phyloP scores from a whole-genome alignment of 1,284 basidiomycete species.

The Microbotryum saponariae region DNA sequence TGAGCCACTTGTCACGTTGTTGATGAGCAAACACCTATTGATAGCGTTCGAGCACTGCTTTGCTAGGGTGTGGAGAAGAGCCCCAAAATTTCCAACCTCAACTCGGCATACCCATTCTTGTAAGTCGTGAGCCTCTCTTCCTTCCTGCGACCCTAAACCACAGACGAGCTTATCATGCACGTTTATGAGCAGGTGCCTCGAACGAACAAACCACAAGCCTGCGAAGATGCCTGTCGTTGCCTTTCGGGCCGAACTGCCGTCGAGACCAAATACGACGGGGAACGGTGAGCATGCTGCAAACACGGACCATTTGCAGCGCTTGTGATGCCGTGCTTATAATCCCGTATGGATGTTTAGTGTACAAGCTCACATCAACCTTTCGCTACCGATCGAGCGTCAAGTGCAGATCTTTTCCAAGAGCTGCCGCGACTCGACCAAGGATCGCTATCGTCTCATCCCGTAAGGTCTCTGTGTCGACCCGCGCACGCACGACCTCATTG shows the following conservation, averaged over 20 bases:
- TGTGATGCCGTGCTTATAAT: neutral
- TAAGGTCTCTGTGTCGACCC: conserved; percentile 38
- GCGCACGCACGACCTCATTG: too few relatives aligned
- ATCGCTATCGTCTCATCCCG: conserved; percentile 61
- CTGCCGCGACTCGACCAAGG: conserved; percentile 65
- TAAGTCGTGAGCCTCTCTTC: too few relatives aligned
- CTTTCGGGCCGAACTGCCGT: conserved; percentile 56
- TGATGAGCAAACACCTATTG: too few relatives aligned
- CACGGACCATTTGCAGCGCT: too few relatives aligned
- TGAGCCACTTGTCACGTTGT: conserved; percentile 15
- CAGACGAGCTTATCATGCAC: too few relatives aligned
- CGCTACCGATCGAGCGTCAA: conserved; percentile 41
- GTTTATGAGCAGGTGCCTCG: too few relatives aligned
- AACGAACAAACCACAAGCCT: conserved; percentile 51
- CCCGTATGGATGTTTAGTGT: conserved; percentile 38
- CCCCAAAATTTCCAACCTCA: neutral
- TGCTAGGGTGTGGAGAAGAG: conserved; percentile 13
- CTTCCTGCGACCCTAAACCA: too few relatives aligned
- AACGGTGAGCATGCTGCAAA: conserved; percentile 48
- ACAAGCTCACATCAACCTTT: conserved; percentile 68
- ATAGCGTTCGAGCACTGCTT: neutral
- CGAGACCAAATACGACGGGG: conserved; percentile 86
- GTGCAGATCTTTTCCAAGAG: conserved; percentile 80
- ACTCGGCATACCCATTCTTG: neutral
- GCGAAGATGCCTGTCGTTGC: conserved; percentile 16